Evolutionary conservation across 495 filamentous ascomycete genomes (phyloP).

Genomic region (Penicillium diatomitis): DNA sequence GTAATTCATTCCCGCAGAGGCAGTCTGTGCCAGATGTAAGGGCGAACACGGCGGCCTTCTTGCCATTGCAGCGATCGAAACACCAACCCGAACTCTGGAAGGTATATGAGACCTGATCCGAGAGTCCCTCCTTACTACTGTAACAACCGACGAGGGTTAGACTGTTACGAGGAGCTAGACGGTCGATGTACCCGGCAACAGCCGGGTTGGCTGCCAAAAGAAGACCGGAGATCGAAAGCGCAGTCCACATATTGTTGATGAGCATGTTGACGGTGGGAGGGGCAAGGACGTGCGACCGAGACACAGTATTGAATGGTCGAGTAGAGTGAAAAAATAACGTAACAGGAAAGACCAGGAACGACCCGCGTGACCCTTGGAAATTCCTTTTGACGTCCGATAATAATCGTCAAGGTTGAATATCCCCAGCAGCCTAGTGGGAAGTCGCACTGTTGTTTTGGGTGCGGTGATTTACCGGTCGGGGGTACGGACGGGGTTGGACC

Average conservation of each 20-base stretch:
- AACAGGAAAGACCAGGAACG: slow-evolving; percentile 30
- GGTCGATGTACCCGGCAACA: slow-evolving; percentile 14
- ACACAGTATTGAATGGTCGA: no score
- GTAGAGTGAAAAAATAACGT: no score
- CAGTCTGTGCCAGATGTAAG: slow-evolving; percentile 35
- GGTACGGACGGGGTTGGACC: background rate
- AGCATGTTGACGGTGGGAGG: slow-evolving; percentile 21
- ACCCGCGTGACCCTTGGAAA: slow-evolving; percentile 37
- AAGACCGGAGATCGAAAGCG: slow-evolving; percentile 20
- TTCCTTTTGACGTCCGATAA: slow-evolving; percentile 6
- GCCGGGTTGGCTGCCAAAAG: slow-evolving; percentile 18
- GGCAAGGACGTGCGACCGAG: background rate
- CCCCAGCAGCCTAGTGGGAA: no score
- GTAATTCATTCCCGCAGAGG: slow-evolving; percentile 38
- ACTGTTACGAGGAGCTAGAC: slow-evolving; percentile 6
- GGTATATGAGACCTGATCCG: slow-evolving; percentile 14
- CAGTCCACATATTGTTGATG: slow-evolving; percentile 16
- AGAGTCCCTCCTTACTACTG: slow-evolving; percentile 22
- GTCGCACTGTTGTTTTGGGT: background rate
- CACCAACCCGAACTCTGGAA: slow-evolving; percentile 45
- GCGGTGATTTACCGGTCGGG: background rate
- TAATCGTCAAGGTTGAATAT: slow-evolving; percentile 2
- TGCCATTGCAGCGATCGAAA: slow-evolving; percentile 24
- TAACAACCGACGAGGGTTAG: slow-evolving; percentile 26
- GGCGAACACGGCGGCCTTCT: slow-evolving; percentile 32